A percentile compares a stretch with the other conserved stretches of the same genome.
Evolutionary conservation across 1,284 basidiomycete species (phyloP).

Genomic region (Trichosporon asahii): DNA sequence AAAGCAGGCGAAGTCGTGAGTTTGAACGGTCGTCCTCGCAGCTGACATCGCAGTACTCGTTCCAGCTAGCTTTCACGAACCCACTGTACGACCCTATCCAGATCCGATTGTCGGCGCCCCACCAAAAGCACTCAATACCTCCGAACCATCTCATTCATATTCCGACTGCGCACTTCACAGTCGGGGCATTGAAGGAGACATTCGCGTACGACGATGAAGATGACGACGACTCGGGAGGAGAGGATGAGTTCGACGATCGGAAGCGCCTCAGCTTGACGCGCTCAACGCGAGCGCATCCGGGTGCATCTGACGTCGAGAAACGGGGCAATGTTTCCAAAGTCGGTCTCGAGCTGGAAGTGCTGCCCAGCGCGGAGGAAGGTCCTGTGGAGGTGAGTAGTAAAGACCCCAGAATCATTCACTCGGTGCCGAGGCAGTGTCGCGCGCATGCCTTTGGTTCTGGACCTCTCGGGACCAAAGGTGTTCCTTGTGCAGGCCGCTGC

Average conservation of each 20-base stretch:
- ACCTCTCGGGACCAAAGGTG: background rate
- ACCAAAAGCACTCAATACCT: slow-evolving; percentile 56
- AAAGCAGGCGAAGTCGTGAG: slow-evolving; percentile 36
- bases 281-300: slow-evolving; percentile 25
- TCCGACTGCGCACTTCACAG: slow-evolving; percentile 69
- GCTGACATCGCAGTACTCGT: slow-evolving; percentile 59
- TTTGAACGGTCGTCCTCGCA: background rate
- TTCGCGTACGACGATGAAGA: slow-evolving; percentile 89
- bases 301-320: slow-evolving; percentile 46
- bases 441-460: too few relatives aligned
- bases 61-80: slow-evolving; percentile 84
- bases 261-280: slow-evolving; percentile 51
- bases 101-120: slow-evolving; percentile 64
- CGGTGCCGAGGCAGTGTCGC: background rate
- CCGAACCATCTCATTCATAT: slow-evolving; percentile 57
- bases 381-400: slow-evolving; percentile 21
- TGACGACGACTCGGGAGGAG: slow-evolving; percentile 67
- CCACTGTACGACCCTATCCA: slow-evolving; percentile 91
- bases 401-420: background rate
- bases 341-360: slow-evolving; percentile 51
- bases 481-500: slow-evolving; percentile 5
- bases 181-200: slow-evolving; percentile 84
- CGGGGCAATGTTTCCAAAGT: slow-evolving; percentile 81
- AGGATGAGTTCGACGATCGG: slow-evolving; percentile 39
- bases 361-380: slow-evolving; percentile 21